Evolutionary conservation across 1,284 basidiomycete genomes (phyloP).

Genomic region (Entoloma clypeatum): DNA sequence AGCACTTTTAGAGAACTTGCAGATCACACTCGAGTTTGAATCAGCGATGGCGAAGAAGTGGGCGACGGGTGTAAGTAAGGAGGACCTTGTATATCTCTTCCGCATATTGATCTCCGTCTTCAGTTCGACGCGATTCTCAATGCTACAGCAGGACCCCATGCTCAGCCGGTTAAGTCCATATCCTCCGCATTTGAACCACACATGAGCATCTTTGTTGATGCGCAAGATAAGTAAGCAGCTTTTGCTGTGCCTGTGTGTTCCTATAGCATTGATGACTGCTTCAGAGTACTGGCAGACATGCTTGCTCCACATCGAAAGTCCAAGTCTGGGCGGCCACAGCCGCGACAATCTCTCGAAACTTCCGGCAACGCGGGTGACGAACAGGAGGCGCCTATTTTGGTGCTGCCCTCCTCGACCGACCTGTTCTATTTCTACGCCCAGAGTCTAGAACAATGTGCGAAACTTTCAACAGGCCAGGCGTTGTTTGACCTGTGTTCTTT

Average conservation of each 20-base stretch:
- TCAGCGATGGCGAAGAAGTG: slow-evolving; percentile 74
- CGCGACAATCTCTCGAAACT: slow-evolving; percentile 69
- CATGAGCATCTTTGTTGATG: slow-evolving; percentile 91
- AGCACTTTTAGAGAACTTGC: slow-evolving; percentile 78
- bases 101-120: not conserved
- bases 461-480: slow-evolving; percentile 77
- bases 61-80: slow-evolving; percentile 61
- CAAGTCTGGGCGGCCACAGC: slow-evolving; percentile 36
- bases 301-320: slow-evolving; percentile 71
- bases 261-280: slow-evolving; percentile 1
- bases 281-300: slow-evolving; percentile 76
- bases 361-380: slow-evolving; percentile 39
- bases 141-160: slow-evolving; percentile 42
- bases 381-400: slow-evolving; percentile 54
- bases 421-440: slow-evolving; percentile 97
- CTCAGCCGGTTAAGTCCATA: slow-evolving; percentile 60
- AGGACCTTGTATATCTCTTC: not conserved
- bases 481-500: slow-evolving; percentile 76
- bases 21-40: slow-evolving; percentile 87
- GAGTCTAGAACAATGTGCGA: slow-evolving; percentile 90
- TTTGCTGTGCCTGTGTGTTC: not conserved
- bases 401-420: slow-evolving; percentile 93
- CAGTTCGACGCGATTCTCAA: slow-evolving; percentile 64
- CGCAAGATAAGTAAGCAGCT: slow-evolving; percentile 81
- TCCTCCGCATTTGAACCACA: slow-evolving; percentile 89